Evolutionary conservation across 805 yeast genomes (phyloP).

Genomic region (Starmera pachycereana): DNA sequence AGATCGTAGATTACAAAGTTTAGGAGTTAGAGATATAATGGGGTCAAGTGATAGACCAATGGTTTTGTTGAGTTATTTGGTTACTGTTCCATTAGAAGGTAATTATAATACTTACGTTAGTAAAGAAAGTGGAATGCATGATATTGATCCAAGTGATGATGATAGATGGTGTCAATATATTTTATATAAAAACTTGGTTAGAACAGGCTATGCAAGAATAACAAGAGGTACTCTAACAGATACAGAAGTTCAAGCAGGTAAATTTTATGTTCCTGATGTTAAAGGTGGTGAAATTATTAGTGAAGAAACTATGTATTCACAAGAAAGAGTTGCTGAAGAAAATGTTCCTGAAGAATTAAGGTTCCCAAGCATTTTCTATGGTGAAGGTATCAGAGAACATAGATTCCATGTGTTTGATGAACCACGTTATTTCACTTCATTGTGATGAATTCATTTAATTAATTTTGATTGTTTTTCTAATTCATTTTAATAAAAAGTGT

Average conservation of each 20-base stretch:
- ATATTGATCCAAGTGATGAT: constrained; percentile 87
- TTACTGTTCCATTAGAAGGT: constrained; percentile 78
- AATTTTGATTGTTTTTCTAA: no score
- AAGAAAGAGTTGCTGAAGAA: constrained; percentile 44
- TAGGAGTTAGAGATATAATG: constrained; percentile 70
- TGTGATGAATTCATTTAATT: no score
- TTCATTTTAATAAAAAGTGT: no score
- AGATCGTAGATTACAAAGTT: constrained; percentile 81
- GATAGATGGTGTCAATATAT: constrained; percentile 99
- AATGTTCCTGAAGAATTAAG: constrained; percentile 50
- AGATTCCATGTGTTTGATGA: constrained; percentile 90
- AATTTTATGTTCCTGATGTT: constrained; percentile 47
- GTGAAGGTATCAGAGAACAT: constrained; percentile 92
- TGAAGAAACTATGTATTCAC: constrained; percentile 34
- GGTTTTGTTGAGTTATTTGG: constrained; percentile 80
- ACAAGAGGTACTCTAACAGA: constrained; percentile 92
- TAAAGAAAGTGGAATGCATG: constrained; percentile 76
- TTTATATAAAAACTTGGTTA: constrained; percentile 72
- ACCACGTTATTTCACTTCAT: constrained; percentile 61
- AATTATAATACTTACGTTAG: constrained; percentile 90
- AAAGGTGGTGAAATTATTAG: constrained; percentile 27
- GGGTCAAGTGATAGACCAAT: constrained; percentile 75
- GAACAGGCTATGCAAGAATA: constrained; percentile 90
- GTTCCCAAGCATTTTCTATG: constrained; percentile 73
- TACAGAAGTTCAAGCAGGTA: constrained; percentile 93